Evolutionary conservation across 345 rosid species (phyloP).

Genomic region (Sisymbrium altissimum): DNA sequence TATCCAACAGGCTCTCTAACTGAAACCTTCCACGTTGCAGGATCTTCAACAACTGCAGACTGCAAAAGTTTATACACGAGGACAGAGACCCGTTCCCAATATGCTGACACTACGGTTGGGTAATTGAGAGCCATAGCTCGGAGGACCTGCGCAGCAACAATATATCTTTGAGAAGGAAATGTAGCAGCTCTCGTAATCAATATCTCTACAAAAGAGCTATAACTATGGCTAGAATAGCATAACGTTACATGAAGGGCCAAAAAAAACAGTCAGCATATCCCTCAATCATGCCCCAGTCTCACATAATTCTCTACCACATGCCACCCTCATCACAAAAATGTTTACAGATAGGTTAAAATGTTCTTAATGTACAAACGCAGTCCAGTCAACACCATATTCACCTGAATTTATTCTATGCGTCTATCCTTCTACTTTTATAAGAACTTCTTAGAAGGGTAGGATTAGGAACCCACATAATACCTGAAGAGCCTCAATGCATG

Average conservation of each 20-base stretch:
- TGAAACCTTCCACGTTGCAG: slow-evolving; percentile 49
- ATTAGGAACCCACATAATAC: slow-evolving; percentile 36
- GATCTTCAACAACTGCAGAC: slow-evolving; percentile 44
- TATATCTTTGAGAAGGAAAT: slow-evolving; percentile 12
- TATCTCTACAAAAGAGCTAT: neutral
- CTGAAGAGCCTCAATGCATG: slow-evolving; percentile 89
- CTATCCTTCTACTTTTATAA: slow-evolving; percentile 15
- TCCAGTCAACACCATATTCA: slow-evolving; percentile 3
- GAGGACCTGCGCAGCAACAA: slow-evolving; percentile 58
- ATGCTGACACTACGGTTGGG: slow-evolving; percentile 54
- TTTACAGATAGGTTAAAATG: neutral
- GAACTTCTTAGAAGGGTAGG: neutral
- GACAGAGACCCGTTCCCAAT: slow-evolving; percentile 61
- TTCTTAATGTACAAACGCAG: neutral
- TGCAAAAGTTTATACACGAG: slow-evolving; percentile 50
- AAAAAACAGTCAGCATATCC: slow-evolving; percentile 7
- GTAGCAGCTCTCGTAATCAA: slow-evolving; percentile 7
- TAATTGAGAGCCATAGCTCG: slow-evolving; percentile 79
- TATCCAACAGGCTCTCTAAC: slow-evolving; percentile 44
- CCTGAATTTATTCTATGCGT: neutral
- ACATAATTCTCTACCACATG: neutral
- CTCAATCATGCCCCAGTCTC: neutral
- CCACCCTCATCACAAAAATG: slow-evolving; percentile 15
- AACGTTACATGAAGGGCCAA: neutral
- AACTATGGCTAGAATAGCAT: neutral